Conservation (phyloP, 2,329 filamentous ascomycete genomes). For the Neofusicoccum laricinum region DNA sequence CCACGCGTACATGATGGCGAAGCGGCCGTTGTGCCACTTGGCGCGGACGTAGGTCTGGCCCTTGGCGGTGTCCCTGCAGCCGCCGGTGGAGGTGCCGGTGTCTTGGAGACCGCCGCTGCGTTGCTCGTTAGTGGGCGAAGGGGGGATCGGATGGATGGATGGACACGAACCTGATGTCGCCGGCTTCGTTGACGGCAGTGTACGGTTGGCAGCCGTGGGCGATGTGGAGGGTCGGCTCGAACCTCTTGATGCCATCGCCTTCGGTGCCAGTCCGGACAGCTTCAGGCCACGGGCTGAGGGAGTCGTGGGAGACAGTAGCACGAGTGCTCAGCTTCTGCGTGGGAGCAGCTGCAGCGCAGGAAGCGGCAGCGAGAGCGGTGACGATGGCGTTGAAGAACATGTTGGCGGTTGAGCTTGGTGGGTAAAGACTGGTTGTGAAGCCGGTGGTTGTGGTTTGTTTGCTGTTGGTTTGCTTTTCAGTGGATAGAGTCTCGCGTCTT, state of each 20-base stretch:
- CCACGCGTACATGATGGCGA: conserved; percentile 45
- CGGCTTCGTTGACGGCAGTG: conserved; percentile 21
- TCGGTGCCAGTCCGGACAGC: conserved; percentile 38
- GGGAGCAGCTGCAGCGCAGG: neutral
- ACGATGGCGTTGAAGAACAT: neutral
- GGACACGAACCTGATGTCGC: conserved; percentile 14
- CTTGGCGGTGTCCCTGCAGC: conserved; percentile 31
- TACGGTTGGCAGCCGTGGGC: conserved; percentile 24
- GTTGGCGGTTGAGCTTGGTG: neutral
- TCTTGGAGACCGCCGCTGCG: conserved; percentile 36
- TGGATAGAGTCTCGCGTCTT: too few relatives aligned
- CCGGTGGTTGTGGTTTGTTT: too few relatives aligned
- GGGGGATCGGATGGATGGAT: too few relatives aligned
- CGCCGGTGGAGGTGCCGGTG: conserved; percentile 28
- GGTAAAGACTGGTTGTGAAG: too few relatives aligned
- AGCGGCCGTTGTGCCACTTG: conserved; percentile 26
- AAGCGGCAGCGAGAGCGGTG: neutral
- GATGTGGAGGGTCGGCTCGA: conserved; percentile 24
- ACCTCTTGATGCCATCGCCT: conserved; percentile 19
- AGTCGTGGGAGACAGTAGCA: neutral
- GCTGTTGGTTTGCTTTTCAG: too few relatives aligned
- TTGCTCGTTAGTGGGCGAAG: neutral
- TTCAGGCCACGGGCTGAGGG: neutral
- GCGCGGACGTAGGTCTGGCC: conserved; percentile 42
- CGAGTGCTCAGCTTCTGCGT: neutral